These are phyloP conservation scores for Bjerkandera adusta DNA, from an alignment of 1,284 basidiomycete genomes.

Conservation along the genomic window DNA sequence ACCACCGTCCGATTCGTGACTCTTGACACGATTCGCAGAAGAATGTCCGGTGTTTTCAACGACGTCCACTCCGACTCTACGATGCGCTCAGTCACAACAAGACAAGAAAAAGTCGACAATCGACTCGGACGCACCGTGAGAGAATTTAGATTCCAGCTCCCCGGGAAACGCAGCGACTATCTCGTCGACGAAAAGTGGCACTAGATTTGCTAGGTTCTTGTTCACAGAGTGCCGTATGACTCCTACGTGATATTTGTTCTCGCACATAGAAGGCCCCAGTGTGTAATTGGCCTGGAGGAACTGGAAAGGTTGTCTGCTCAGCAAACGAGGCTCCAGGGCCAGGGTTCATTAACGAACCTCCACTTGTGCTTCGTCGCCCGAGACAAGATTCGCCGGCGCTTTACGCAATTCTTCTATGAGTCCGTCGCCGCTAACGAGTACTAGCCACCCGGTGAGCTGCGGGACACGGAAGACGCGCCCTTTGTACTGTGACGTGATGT, in stretches of 20 bases:
- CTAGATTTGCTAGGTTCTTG: not conserved
- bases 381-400: not conserved
- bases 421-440: constrained; percentile 2
- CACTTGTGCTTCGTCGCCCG: not conserved
- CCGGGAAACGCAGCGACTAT: not conserved
- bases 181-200: not conserved
- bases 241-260: constrained; percentile 2
- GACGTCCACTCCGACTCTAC: not conserved
- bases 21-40: not conserved
- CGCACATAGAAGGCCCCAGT: not conserved
- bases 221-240: constrained; percentile 1
- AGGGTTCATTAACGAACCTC: not conserved
- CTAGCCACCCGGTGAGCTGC: constrained; percentile 3
- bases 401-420: constrained; percentile 3
- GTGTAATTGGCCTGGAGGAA: constrained; percentile 4
- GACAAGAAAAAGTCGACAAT: not conserved
- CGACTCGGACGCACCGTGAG: not conserved
- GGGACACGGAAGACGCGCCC: constrained; percentile 4
- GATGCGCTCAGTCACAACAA: not conserved
- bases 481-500: constrained; percentile 5
- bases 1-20: constrained; percentile 3
- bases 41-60: not conserved
- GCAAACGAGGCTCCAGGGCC: not conserved
- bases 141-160: not conserved
- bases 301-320: not conserved